These are phyloP conservation scores for Lentinus brumalis DNA, from an alignment of 768 basidiomycete species.

Conservation along the genomic window DNA sequence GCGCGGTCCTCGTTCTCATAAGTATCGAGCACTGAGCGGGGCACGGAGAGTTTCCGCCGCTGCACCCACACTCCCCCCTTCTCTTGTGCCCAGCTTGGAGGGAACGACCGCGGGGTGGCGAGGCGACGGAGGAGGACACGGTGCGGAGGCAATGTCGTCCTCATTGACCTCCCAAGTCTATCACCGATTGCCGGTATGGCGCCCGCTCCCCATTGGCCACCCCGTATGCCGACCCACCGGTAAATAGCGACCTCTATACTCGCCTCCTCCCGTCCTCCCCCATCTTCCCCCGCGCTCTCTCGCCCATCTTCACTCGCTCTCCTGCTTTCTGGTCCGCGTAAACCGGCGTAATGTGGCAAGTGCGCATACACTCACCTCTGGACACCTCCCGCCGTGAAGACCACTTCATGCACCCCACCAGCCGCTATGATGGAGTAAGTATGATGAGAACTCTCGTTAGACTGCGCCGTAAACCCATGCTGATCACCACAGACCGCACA, in stretches of 20 bases:
- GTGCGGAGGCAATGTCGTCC: not conserved
- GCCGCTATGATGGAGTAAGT: not conserved
- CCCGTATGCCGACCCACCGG: slow-evolving; percentile 9
- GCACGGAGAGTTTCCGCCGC: not conserved
- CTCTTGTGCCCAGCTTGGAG: not conserved
- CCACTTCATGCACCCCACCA: not conserved
- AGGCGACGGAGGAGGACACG: not conserved
- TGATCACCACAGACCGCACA: slow-evolving; percentile 4
- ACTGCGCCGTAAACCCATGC: slow-evolving; percentile 6
- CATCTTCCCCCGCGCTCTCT: not conserved
- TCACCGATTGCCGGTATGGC: slow-evolving; percentile 15
- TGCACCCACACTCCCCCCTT: not conserved
- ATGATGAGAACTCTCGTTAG: not conserved
- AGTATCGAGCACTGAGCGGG: not conserved
- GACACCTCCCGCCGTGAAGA: not conserved
- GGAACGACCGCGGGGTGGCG: not conserved
- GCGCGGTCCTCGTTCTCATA: slow-evolving; percentile 10
- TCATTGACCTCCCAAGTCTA: slow-evolving; percentile 8
- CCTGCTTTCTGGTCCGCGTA: not conserved
- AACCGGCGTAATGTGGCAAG: not conserved
- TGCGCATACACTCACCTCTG: slow-evolving; percentile 1
- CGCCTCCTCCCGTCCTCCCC: not conserved
- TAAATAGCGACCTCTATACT: slow-evolving; percentile 8
- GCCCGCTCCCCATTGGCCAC: slow-evolving; percentile 9
- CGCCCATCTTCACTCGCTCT: not conserved